phyloP scores from a whole-genome alignment of 2,329 filamentous ascomycete species.

The Biscogniauxia marginata region DNA sequence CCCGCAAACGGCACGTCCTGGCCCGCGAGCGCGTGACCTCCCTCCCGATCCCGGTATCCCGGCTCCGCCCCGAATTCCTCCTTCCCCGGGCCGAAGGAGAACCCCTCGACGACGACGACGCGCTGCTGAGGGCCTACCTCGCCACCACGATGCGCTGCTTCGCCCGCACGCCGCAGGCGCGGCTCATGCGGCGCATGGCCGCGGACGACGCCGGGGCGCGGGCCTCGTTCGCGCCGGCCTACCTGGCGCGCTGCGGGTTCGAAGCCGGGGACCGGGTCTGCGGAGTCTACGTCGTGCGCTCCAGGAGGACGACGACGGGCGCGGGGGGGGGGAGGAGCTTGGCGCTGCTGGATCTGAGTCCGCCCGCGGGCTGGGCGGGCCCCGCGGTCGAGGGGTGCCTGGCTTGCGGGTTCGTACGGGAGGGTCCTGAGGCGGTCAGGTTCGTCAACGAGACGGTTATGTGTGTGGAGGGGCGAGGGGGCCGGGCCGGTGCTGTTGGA shows the following conservation, averaged over 20 bases:
- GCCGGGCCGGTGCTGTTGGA: no score
- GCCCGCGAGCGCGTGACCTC: no score
- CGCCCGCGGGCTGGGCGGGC: conserved; percentile 24
- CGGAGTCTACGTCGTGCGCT: conserved; percentile 27
- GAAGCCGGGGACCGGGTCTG: conserved; percentile 22
- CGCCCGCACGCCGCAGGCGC: conserved; percentile 25
- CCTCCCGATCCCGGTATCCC: no score
- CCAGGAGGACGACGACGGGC: background rate
- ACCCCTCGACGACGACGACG: background rate
- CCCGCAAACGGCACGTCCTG: no score
- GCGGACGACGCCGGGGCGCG: conserved; percentile 3
- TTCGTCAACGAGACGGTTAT: no score
- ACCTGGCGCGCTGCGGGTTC: conserved; percentile 20
- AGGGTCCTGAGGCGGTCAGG: conserved; percentile 35
- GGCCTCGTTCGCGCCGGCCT: conserved; percentile 10
- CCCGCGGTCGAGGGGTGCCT: conserved; percentile 19
- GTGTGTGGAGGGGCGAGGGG: no score
- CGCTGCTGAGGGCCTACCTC: conserved; percentile 21
- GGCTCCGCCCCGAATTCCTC: no score
- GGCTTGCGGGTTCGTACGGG: conserved; percentile 31
- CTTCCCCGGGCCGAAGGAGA: background rate
- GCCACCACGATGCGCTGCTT: conserved; percentile 22
- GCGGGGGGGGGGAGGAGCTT: conserved; percentile 6
- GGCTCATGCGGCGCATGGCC: conserved; percentile 18
- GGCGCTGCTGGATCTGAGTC: conserved; percentile 18